Conservation (phyloP, 805 yeast species). For the Danielia oregonensis region DNA sequence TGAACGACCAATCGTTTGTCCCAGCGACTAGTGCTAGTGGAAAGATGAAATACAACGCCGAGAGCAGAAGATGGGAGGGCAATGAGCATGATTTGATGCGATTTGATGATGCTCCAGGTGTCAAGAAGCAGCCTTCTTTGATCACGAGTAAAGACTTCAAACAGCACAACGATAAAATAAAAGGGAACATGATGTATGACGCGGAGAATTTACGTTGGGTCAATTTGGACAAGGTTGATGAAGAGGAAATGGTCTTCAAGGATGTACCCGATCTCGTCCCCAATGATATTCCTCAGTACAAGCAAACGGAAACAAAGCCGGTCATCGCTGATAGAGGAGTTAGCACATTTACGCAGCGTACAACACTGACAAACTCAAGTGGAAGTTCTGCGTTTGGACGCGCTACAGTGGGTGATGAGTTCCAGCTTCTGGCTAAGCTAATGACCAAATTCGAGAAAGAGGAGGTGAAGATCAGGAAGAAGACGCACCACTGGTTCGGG, state of each 20-base stretch:
- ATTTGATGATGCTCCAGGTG: conserved; percentile 37
- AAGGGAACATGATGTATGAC: conserved; percentile 55
- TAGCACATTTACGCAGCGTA: conserved; percentile 36
- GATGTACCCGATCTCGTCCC: conserved; percentile 45
- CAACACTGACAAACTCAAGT: conserved; percentile 27
- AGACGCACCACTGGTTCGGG: conserved; percentile 37
- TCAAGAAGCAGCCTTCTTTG: conserved; percentile 32
- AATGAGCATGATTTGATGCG: conserved; percentile 54
- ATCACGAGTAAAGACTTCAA: conserved; percentile 29
- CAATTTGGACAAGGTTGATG: conserved; percentile 37
- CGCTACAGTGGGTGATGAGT: conserved; percentile 21
- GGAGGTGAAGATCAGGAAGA: conserved; percentile 31
- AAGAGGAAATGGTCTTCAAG: conserved; percentile 39
- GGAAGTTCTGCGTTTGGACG: conserved; percentile 11
- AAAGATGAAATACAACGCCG: conserved; percentile 53
- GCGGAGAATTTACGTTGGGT: conserved; percentile 57
- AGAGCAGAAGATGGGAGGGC: conserved; percentile 57
- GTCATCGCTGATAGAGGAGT: conserved; percentile 22
- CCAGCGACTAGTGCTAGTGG: conserved; percentile 17
- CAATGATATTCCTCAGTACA: conserved; percentile 15
- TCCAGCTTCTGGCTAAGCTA: conserved; percentile 23
- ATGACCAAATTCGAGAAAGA: conserved; percentile 32
- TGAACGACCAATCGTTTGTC: conserved; percentile 19
- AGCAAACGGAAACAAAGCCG: neutral
- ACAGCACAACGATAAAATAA: conserved; percentile 17